These are phyloP conservation scores for Fagopyrum tataricum DNA, from an alignment of 148 eudicot species.

Conservation along the genomic window DNA sequence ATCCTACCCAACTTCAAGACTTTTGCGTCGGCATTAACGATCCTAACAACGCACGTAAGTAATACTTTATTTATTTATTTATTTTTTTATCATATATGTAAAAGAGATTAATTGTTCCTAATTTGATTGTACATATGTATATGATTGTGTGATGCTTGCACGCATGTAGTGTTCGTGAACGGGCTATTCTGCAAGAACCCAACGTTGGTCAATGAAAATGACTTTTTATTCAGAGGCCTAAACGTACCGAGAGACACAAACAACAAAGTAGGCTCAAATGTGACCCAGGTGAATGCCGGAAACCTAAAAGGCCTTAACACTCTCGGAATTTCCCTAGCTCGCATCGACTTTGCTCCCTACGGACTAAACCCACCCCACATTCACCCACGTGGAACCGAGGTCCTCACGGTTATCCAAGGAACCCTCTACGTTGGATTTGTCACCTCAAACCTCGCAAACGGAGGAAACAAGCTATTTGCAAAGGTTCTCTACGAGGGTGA, in stretches of 20 bases:
- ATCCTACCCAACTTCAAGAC: slow-evolving; percentile 9
- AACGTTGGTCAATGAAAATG: not conserved
- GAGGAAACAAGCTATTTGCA: slow-evolving; percentile 14
- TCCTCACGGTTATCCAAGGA: slow-evolving; percentile 21
- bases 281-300: slow-evolving; percentile 13
- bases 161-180: slow-evolving; percentile 15
- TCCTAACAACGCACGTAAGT: not conserved
- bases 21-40: not conserved
- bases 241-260: slow-evolving; percentile 9
- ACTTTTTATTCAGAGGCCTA: slow-evolving; percentile 14
- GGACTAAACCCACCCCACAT: slow-evolving; percentile 16
- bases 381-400: slow-evolving; percentile 16
- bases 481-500: slow-evolving; percentile 25
- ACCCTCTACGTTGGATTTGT: slow-evolving; percentile 21
- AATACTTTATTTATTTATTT: no score
- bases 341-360: slow-evolving; percentile 12
- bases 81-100: not conserved
- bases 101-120: not conserved
- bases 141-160: not conserved
- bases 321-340: slow-evolving; percentile 15
- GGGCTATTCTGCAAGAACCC: slow-evolving; percentile 17
- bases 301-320: slow-evolving; percentile 16
- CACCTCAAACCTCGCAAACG: slow-evolving; percentile 8
- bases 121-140: not conserved
- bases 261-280: slow-evolving; percentile 11